A percentile compares a stretch with the other conserved stretches of the same genome.
Conservation (phyloP, 768 basidiomycete species). For the Cystobasidium onofrii region DNA sequence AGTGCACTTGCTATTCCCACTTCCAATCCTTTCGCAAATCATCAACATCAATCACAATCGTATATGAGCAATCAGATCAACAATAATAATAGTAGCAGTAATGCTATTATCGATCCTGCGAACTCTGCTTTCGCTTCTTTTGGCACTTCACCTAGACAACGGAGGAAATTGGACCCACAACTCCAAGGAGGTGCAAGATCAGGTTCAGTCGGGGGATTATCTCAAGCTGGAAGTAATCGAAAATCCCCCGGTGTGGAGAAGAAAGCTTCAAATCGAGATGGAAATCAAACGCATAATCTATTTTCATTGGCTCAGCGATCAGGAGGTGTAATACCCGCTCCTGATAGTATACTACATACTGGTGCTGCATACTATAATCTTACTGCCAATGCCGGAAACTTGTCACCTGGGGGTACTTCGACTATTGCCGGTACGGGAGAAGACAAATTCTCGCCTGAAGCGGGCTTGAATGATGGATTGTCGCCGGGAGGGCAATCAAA, state of each 20-base stretch:
- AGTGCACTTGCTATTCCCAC: slow-evolving; percentile 8
- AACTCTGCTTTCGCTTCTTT: neutral
- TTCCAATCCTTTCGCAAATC: neutral
- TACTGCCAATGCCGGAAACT: neutral
- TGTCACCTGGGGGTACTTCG: neutral
- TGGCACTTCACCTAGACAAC: neutral
- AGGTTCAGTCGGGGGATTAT: neutral
- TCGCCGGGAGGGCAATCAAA: neutral
- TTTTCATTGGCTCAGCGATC: neutral
- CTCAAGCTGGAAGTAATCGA: neutral
- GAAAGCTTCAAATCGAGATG: neutral
- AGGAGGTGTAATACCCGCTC: neutral
- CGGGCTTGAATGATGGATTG: neutral
- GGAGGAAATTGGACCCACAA: neutral
- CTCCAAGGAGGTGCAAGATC: slow-evolving; percentile 2
- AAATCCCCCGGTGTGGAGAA: neutral
- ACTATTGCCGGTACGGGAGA: neutral
- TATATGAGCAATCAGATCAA: neutral
- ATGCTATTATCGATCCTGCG: neutral
- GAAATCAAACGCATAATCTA: neutral
- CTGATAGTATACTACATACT: slow-evolving; percentile 29
- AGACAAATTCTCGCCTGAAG: neutral
- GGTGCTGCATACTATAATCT: slow-evolving; percentile 23
- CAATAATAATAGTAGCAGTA: neutral
- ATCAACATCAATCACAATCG: neutral